A percentile compares a stretch with the other conserved stretches of the same genome.
These are phyloP conservation scores for Cladophialophora psammophila DNA, from an alignment of 2,329 filamentous ascomycete genomes.

Conservation along the genomic window DNA sequence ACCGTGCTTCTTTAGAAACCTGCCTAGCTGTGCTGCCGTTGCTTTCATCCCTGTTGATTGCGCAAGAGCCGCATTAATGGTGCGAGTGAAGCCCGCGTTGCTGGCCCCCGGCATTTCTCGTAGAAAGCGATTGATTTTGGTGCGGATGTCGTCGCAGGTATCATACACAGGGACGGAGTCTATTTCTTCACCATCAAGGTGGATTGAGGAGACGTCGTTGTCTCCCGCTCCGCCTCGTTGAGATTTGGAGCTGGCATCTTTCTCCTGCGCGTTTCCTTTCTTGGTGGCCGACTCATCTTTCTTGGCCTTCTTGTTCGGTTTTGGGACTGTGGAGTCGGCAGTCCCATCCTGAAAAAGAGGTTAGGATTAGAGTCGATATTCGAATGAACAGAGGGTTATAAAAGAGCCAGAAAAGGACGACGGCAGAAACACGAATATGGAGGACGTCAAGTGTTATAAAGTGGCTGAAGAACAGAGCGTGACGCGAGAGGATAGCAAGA, in stretches of 20 bases:
- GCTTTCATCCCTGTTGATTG: conserved; percentile 42
- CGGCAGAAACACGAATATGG: too few species aligned
- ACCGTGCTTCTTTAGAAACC: conserved; percentile 62
- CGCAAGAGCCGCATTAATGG: conserved; percentile 55
- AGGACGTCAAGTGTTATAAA: background rate
- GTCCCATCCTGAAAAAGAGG: too few species aligned
- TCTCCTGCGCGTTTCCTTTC: background rate
- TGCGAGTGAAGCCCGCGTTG: conserved; percentile 60
- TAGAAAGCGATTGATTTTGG: conserved; percentile 63
- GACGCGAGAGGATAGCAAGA: background rate
- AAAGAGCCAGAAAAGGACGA: too few species aligned
- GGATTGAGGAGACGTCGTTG: conserved; percentile 52
- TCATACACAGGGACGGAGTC: conserved; percentile 61
- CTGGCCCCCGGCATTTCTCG: conserved; percentile 51
- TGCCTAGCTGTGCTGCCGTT: conserved; percentile 53
- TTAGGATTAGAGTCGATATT: too few species aligned
- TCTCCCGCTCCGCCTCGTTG: conserved; percentile 43
- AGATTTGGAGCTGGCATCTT: background rate
- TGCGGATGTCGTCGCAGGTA: conserved; percentile 65
- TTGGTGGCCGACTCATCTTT: conserved; percentile 3
- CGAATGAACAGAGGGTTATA: too few species aligned
- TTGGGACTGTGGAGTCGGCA: background rate
- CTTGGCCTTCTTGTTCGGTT: conserved; percentile 7
- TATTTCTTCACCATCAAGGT: conserved; percentile 57
- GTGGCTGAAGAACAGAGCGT: background rate